Conservation (phyloP, 768 basidiomycete genomes). For the Pleurotus salmoneostramineus region DNA sequence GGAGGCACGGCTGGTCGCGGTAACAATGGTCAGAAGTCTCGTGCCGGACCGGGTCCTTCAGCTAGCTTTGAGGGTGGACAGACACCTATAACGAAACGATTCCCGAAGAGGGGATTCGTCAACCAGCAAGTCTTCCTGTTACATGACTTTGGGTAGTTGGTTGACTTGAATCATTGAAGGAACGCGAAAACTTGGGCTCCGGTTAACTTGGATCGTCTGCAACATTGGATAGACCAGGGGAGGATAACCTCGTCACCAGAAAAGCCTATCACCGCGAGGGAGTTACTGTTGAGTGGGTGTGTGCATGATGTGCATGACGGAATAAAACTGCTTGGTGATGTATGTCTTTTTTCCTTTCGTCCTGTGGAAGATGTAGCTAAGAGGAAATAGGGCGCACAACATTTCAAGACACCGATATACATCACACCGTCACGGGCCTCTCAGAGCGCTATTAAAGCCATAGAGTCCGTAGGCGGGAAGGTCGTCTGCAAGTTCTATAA, state of each 20-base stretch:
- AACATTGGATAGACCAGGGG: constrained; percentile 87
- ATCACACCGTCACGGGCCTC: constrained; percentile 85
- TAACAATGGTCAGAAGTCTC: constrained; percentile 93
- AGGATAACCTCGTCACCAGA: constrained; percentile 74
- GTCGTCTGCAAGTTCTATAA: constrained; percentile 94
- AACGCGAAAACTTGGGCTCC: constrained; percentile 75
- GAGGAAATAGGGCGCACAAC: constrained; percentile 51
- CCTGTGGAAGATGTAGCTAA: too few relatives aligned
- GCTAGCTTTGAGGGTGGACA: constrained; percentile 96
- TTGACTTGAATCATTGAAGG: constrained; percentile 31
- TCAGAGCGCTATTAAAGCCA: constrained; percentile 77
- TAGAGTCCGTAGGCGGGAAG: constrained; percentile 78
- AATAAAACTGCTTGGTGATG: constrained; percentile 86
- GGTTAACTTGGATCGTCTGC: constrained; percentile 83
- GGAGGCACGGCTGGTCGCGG: constrained; percentile 94
- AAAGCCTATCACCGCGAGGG: constrained; percentile 83
- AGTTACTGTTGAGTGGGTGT: constrained; percentile 82
- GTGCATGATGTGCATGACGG: constrained; percentile 88
- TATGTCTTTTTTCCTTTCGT: constrained; percentile 27
- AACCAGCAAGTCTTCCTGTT: constrained; percentile 67
- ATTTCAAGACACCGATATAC: constrained; percentile 69
- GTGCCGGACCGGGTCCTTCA: constrained; percentile 81
- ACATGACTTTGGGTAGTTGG: neutral
- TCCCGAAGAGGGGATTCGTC: constrained; percentile 93
- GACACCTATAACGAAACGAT: constrained; percentile 84